These are phyloP conservation scores for Huntiella omanensis DNA, from an alignment of 2,329 filamentous ascomycete genomes.

Conservation along the genomic window DNA sequence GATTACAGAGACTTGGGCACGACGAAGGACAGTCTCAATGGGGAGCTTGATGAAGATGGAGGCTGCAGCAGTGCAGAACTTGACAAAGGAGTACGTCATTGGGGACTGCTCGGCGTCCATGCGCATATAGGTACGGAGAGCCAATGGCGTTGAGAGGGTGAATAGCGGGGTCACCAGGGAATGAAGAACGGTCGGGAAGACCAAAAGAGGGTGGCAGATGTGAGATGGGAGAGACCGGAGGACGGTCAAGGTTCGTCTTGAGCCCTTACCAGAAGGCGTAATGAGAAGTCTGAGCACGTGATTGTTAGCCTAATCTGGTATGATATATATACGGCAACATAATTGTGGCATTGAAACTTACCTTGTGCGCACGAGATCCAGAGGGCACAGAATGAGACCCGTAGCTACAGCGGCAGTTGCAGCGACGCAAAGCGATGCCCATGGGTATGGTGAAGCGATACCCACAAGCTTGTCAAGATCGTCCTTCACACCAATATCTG, in stretches of 20 bases:
- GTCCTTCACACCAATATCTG: slow-evolving; percentile 59
- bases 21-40: slow-evolving; percentile 74
- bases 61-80: slow-evolving; percentile 60
- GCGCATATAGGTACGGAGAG: slow-evolving; percentile 67
- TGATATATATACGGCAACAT: not conserved
- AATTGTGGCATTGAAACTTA: slow-evolving; percentile 21
- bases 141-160: slow-evolving; percentile 62
- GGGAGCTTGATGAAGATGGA: slow-evolving; percentile 79
- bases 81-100: slow-evolving; percentile 60
- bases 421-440: slow-evolving; percentile 60
- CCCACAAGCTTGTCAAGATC: slow-evolving; percentile 58
- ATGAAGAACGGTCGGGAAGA: slow-evolving; percentile 74
- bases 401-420: slow-evolving; percentile 48
- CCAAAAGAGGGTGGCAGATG: slow-evolving; percentile 47
- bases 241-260: slow-evolving; percentile 60
- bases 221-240: slow-evolving; percentile 65
- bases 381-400: slow-evolving; percentile 62
- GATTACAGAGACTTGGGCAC: slow-evolving; percentile 65
- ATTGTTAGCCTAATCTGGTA: slow-evolving; percentile 15
- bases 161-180: slow-evolving; percentile 69
- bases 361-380: slow-evolving; percentile 75
- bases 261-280: slow-evolving; percentile 55
- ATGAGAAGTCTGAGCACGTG: slow-evolving; percentile 48
- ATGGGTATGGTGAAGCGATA: slow-evolving; percentile 60
- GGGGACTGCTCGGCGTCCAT: slow-evolving; percentile 71